These are phyloP conservation scores for Aquilaria malaccensis DNA, from an alignment of 345 rosid genomes.

Conservation along the genomic window DNA sequence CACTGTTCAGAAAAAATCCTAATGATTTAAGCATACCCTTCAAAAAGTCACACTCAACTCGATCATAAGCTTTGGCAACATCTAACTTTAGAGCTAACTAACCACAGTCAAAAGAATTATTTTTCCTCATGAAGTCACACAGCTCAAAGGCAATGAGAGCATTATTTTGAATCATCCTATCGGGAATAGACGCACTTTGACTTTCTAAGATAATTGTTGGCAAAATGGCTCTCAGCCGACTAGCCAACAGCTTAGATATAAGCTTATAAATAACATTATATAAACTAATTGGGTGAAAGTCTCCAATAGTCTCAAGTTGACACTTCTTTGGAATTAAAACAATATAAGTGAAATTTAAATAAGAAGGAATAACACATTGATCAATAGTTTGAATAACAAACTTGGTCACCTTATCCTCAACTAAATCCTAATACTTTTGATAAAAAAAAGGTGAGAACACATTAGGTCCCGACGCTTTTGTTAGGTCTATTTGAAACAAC, in stretches of 20 bases:
- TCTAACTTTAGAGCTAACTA: background rate
- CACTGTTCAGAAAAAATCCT: too few relatives aligned
- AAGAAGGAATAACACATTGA: too few relatives aligned
- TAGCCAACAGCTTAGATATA: background rate
- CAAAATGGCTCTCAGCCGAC: background rate
- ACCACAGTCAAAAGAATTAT: background rate
- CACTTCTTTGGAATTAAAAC: too few relatives aligned
- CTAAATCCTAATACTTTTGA: too few relatives aligned
- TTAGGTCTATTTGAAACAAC: too few relatives aligned
- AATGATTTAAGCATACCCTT: background rate
- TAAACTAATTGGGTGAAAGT: too few relatives aligned
- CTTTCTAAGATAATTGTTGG: background rate
- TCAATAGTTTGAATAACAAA: too few relatives aligned
- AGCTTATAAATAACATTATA: background rate
- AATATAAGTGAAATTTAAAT: too few relatives aligned
- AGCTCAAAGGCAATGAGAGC: background rate
- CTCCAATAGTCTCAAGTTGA: too few relatives aligned
- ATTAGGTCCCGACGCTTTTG: too few relatives aligned
- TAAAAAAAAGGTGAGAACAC: too few relatives aligned
- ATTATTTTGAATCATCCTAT: background rate
- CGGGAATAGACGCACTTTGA: background rate
- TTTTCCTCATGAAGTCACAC: background rate
- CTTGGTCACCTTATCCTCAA: too few relatives aligned
- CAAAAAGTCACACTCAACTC: background rate
- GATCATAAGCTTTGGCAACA: background rate